Evolutionary conservation across 2,329 filamentous ascomycete species (phyloP).

Genomic region (Monascus ruber): DNA sequence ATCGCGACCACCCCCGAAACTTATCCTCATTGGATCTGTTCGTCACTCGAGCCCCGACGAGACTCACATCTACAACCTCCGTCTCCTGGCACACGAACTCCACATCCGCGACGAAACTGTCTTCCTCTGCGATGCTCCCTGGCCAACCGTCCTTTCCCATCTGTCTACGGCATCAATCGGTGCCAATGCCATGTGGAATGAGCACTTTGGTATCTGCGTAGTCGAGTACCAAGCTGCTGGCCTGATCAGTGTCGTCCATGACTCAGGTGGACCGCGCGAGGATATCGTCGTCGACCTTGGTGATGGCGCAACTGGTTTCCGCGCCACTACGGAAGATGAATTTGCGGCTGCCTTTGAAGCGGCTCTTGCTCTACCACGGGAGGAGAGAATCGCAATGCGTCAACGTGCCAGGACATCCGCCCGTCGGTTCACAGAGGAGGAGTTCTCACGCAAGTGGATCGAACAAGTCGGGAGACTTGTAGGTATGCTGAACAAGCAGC

Average conservation of each 20-base stretch:
- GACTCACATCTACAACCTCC: slow-evolving; percentile 67
- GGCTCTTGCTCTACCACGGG: slow-evolving; percentile 52
- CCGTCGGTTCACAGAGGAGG: slow-evolving; percentile 74
- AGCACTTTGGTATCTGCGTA: slow-evolving; percentile 96
- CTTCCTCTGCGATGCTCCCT: slow-evolving; percentile 82
- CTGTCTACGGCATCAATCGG: slow-evolving; percentile 67
- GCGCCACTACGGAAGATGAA: slow-evolving; percentile 64
- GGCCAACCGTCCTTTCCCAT: slow-evolving; percentile 75
- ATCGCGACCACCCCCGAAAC: slow-evolving; percentile 39
- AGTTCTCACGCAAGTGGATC: slow-evolving; percentile 72
- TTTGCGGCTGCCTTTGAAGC: slow-evolving; percentile 73
- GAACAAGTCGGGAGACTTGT: slow-evolving; percentile 63
- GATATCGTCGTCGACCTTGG: slow-evolving; percentile 82
- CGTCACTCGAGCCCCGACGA: slow-evolving; percentile 50
- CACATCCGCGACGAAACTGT: slow-evolving; percentile 72
- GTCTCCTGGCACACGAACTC: slow-evolving; percentile 76
- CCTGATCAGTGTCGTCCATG: slow-evolving; percentile 81
- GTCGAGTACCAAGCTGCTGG: slow-evolving; percentile 97
- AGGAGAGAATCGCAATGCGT: slow-evolving; percentile 63
- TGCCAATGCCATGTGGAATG: slow-evolving; percentile 99
- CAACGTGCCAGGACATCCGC: slow-evolving; percentile 65
- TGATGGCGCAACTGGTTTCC: slow-evolving; percentile 72
- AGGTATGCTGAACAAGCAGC: slow-evolving; percentile 14
- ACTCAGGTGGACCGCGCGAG: slow-evolving; percentile 82
- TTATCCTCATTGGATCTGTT: slow-evolving; percentile 87